Evolutionary conservation across 176 grass and related monocot genomes (phyloP).

Genomic region (Cenchrus purpureus): DNA sequence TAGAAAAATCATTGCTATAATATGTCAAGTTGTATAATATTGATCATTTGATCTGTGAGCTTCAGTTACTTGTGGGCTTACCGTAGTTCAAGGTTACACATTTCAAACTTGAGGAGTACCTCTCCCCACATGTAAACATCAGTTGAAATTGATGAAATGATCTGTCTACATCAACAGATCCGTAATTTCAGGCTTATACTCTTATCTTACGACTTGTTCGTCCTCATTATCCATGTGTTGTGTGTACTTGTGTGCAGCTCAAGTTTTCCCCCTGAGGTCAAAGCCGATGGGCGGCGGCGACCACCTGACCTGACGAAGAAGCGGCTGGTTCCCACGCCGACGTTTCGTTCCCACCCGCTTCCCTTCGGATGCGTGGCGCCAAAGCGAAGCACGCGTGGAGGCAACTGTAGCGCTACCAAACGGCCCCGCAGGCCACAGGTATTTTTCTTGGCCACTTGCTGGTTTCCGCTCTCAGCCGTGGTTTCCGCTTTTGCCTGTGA

Average conservation of each 20-base stretch:
- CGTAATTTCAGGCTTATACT: conserved; percentile 22
- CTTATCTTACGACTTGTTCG: conserved; percentile 12
- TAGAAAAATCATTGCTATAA: not conserved
- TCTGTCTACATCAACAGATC: conserved; percentile 18
- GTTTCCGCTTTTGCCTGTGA: not conserved
- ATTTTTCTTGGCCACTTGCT: not conserved
- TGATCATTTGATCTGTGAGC: not conserved
- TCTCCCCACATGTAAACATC: conserved; percentile 34
- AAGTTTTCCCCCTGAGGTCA: conserved; percentile 33
- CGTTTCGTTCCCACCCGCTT: conserved; percentile 30
- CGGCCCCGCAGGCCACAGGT: not conserved
- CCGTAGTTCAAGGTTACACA: not conserved
- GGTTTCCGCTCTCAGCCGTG: not conserved
- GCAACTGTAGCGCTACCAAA: conserved; percentile 23
- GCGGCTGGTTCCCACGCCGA: not conserved
- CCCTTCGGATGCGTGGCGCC: conserved; percentile 42
- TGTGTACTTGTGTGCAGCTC: conserved; percentile 27
- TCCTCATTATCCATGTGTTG: conserved; percentile 38
- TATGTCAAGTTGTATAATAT: not conserved
- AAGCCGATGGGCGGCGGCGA: conserved; percentile 32
- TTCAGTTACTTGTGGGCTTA: not conserved
- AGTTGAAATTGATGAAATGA: not conserved
- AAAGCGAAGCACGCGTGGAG: conserved; percentile 51
- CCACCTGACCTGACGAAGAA: not conserved
- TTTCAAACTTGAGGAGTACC: not conserved